Evolutionary conservation across 139 green algal species (phyloP).

Genomic region (Tetraselmis chui): DNA sequence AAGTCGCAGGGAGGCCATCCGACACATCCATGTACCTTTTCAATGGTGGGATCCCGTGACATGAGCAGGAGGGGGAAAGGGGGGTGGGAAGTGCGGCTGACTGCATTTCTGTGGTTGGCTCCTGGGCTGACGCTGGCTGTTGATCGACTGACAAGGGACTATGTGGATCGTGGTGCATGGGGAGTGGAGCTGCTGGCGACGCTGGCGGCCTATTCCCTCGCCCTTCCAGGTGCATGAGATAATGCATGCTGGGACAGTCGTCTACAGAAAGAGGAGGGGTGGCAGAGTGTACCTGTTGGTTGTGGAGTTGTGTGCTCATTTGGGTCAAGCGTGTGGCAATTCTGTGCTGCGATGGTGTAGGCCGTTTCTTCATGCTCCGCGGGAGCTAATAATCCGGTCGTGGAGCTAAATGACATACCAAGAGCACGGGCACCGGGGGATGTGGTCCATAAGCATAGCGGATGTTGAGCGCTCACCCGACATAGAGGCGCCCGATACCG

Average conservation of each 20-base stretch:
- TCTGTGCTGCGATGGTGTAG: constrained; percentile 4
- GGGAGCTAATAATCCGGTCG: too few relatives aligned
- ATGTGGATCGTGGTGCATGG: constrained; percentile 87
- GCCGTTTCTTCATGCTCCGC: constrained; percentile 49
- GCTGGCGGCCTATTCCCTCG: constrained; percentile 58
- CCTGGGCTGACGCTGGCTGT: neutral
- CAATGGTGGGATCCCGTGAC: constrained; percentile 42
- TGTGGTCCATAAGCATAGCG: too few relatives aligned
- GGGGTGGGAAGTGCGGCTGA: too few relatives aligned
- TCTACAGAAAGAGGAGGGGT: too few relatives aligned
- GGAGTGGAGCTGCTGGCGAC: constrained; percentile 80
- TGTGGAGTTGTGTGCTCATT: too few relatives aligned
- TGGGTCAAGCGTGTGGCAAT: constrained; percentile 7
- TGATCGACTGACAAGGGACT: constrained; percentile 44
- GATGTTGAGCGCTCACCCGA: too few relatives aligned
- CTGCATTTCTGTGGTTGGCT: neutral
- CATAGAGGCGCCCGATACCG: too few relatives aligned
- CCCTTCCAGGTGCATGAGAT: constrained; percentile 6
- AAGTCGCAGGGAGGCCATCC: constrained; percentile 33
- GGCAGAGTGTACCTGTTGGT: too few relatives aligned
- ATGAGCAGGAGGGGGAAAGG: too few relatives aligned
- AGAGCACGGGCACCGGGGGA: too few relatives aligned
- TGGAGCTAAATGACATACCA: too few relatives aligned
- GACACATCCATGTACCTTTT: constrained; percentile 42
- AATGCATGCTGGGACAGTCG: too few relatives aligned